These are phyloP conservation scores for Alternaria sp. DNA, from an alignment of 2,329 filamentous ascomycete genomes.

Conservation along the genomic window DNA sequence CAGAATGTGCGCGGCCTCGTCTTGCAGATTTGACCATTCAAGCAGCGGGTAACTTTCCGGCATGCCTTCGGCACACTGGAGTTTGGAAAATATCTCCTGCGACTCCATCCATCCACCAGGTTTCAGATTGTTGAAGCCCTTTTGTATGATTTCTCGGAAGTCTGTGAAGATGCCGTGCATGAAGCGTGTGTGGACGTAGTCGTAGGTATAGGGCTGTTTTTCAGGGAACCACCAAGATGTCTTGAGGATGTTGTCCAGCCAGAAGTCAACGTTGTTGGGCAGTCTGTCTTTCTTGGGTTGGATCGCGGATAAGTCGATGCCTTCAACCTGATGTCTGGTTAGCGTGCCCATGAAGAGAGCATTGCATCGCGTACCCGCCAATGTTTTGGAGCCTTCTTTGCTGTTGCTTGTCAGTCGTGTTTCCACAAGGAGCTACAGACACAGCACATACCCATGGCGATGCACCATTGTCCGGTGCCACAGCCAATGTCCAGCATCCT, in stretches of 20 bases:
- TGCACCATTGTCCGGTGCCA: slow-evolving; percentile 52
- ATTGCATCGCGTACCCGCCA: slow-evolving; percentile 34
- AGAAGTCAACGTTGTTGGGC: slow-evolving; percentile 74
- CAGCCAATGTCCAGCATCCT: slow-evolving; percentile 52
- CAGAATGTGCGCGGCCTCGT: slow-evolving; percentile 55
- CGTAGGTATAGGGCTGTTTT: slow-evolving; percentile 49
- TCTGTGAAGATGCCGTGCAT: slow-evolving; percentile 65
- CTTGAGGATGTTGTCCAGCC: slow-evolving; percentile 71
- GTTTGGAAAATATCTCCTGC: slow-evolving; percentile 52
- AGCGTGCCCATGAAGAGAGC: slow-evolving; percentile 8
- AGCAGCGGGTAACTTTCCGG: slow-evolving; percentile 54
- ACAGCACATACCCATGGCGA: slow-evolving; percentile 49
- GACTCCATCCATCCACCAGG: slow-evolving; percentile 62
- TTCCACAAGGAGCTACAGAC: not conserved
- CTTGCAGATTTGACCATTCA: slow-evolving; percentile 54
- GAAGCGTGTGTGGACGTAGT: slow-evolving; percentile 66
- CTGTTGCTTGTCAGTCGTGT: slow-evolving; percentile 33
- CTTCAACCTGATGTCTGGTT: slow-evolving; percentile 44
- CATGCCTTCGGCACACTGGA: slow-evolving; percentile 62
- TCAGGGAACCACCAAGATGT: slow-evolving; percentile 62
- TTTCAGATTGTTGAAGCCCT: slow-evolving; percentile 59
- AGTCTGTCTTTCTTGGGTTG: slow-evolving; percentile 55
- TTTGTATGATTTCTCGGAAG: slow-evolving; percentile 62
- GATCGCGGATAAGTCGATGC: slow-evolving; percentile 52
- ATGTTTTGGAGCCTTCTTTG: slow-evolving; percentile 38